Evolutionary conservation across 495 filamentous ascomycete genomes (phyloP), one percentile per base, ranked within the genome.

Genomic region (Articulospora tetracladia): DNA sequence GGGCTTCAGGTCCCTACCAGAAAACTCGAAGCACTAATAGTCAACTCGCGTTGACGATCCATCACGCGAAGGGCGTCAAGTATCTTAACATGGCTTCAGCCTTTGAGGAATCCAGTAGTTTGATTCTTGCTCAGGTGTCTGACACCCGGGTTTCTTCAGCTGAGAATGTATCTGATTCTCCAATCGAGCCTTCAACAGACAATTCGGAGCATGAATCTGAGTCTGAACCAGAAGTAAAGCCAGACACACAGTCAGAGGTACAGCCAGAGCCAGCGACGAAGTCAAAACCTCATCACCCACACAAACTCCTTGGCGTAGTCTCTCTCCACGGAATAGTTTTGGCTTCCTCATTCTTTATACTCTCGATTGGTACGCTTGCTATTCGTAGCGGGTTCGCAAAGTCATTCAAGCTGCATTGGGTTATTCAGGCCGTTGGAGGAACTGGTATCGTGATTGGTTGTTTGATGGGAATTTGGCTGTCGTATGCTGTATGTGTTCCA

Each of bases 1-100:
- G 59, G 59, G 59, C 53, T 7, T 46, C 44, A 23, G 57, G 52
- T 41, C 8, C 11, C 2, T 27, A 52, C 1, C 53, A 61, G 24
- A 22, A 22, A 19, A 44, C 46, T 0, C 15, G 26, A 24, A 51
- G 23, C 17, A 53, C 22, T 50, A 30, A 54, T 22, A 19, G 7
- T 1, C 27, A 61, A 0, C 8, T 61, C 0, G 13, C n/a, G 4
- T 12, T 61, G 17, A 23, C 3, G 11, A 25, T 24, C 4, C 39
- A 44, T 19, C 11, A n/a, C 17, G n/a, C 3, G 3, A 44, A 44
- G 39, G 39, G 39, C 3, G 39, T 44, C 3, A 7, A 19, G 8
- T 44, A 44, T 44, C 70, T 90, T 24, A 90, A 88, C 63, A 81
- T 89, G 74, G 86, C 84, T 22, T 88, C 82, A 13, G 79, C 79